Evolutionary conservation across 768 basidiomycete genomes (phyloP).

Genomic region (Hygrocybe punicea): DNA sequence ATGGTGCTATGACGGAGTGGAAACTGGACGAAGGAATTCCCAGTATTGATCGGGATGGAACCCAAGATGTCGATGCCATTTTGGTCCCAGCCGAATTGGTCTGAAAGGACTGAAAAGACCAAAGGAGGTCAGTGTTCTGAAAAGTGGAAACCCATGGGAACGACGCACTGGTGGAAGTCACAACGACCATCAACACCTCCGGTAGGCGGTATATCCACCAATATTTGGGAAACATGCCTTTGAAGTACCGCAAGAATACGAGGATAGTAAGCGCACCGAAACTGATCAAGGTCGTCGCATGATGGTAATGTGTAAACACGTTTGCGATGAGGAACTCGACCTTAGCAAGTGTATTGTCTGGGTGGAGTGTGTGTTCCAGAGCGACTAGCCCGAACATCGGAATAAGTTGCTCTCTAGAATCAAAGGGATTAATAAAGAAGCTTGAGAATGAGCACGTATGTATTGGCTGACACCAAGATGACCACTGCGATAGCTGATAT

Average conservation of each 20-base stretch:
- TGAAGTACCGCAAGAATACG: constrained; percentile 56
- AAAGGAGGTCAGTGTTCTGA: not conserved
- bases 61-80: constrained; percentile 85
- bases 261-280: constrained; percentile 66
- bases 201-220: constrained; percentile 80
- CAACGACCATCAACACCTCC: constrained; percentile 86
- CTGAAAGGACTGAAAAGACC: constrained; percentile 57
- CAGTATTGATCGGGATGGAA: constrained; percentile 60
- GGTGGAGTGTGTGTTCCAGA: constrained; percentile 53
- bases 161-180: constrained; percentile 71
- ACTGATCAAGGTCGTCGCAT: constrained; percentile 68
- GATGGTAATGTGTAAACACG: constrained; percentile 54
- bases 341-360: constrained; percentile 73
- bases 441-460: constrained; percentile 33
- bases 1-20: constrained; percentile 62
- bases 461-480: constrained; percentile 57
- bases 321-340: constrained; percentile 67
- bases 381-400: constrained; percentile 82
- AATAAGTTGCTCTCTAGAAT: constrained; percentile 69
- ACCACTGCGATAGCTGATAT: constrained; percentile 81
- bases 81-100: constrained; percentile 67
- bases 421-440: not conserved
- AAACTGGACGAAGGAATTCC: constrained; percentile 62
- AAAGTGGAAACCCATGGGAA: not conserved
- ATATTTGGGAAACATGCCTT: constrained; percentile 54